Evolutionary conservation across 345 rosid species (phyloP), one percentile per base, ranked within the genome.

Genomic region (Cardamine occulta): DNA sequence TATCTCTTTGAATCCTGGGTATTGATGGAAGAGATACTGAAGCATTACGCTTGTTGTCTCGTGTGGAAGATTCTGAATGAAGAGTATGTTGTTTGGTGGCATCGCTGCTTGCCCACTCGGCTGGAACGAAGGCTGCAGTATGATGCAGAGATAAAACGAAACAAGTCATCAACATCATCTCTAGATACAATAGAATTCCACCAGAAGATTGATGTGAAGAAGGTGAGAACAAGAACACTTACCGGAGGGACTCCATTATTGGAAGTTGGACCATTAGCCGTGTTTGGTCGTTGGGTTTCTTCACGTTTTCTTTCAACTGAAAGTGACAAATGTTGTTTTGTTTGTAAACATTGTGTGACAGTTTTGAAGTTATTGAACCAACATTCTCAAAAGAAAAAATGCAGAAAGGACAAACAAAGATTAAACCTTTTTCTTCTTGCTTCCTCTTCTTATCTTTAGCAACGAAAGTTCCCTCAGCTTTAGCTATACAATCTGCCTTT

Each of bases 1-100:
- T 47, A 89, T 96, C 84, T 96, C 99, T 76, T 80, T 96, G 75
- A 89, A 96, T 39, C 99, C 99, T 0, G 94, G 93, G 73, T 85
- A 96, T 54, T 89, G 96, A 49, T 83, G 71, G 71, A 96, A 93
- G 59, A 96, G 93, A 67, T 82, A 35, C 75, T 93, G 87, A 80
- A 93, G 85, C 99, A 96, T 96, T 72, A 64, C 68, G 76, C 91
- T 88, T 5, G 98, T 93, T 29, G 98, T 88, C 79, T 88, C 93
- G 0, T 85, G 78, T 6, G 99, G 99, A 79, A 96, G 84, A 78
- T 96, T 96, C 91, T 96, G 89, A 69, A 96, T 83, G 63, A 93
- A 96, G 60, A 93, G 82, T 78, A 93, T 87, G 77, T 85, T 93
- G 72, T 93, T 96, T 26, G 98, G 97, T 18, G 90, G 86, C 79